A percentile compares a stretch with the other conserved stretches of the same genome.
These are phyloP conservation scores for Globisporangium nodosum DNA, from an alignment of 352 stramenopile genomes.

Conservation along the genomic window DNA sequence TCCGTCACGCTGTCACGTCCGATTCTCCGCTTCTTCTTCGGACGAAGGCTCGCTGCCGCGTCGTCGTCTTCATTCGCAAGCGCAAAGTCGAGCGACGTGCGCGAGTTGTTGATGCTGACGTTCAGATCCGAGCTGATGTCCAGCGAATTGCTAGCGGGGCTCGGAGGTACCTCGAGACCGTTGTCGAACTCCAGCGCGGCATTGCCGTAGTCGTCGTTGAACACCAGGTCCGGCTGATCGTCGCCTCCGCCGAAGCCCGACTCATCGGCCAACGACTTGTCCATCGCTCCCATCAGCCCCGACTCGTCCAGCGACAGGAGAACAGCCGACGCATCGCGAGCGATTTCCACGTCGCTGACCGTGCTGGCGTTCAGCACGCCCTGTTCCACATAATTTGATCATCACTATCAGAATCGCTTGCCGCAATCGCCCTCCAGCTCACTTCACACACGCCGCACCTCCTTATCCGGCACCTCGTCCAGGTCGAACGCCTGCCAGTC, in stretches of 20 bases:
- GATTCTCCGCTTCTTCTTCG: conserved; percentile 82
- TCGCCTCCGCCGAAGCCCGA: conserved; percentile 23
- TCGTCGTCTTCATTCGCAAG: conserved; percentile 39
- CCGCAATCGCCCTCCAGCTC: neutral
- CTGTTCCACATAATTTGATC: neutral
- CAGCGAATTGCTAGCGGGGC: conserved; percentile 35
- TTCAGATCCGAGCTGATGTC: conserved; percentile 73
- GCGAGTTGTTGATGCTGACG: conserved; percentile 56
- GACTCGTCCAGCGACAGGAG: conserved; percentile 55
- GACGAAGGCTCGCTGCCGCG: conserved; percentile 18
- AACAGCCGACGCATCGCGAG: conserved; percentile 55
- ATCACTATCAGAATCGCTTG: neutral
- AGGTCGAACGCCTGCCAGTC: conserved; percentile 84
- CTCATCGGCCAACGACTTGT: conserved; percentile 48
- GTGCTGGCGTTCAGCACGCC: conserved; percentile 52
- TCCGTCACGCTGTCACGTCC: conserved; percentile 75
- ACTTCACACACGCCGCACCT: conserved; percentile 7
- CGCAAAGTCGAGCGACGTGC: conserved; percentile 61
- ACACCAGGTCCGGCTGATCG: conserved; percentile 41
- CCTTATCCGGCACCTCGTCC: conserved; percentile 57
- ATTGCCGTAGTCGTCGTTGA: conserved; percentile 59
- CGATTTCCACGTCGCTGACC: conserved; percentile 82
- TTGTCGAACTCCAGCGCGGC: conserved; percentile 43
- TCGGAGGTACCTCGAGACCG: conserved; percentile 23
- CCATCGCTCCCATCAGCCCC: conserved; percentile 27